Conservation (phyloP, 345 rosid species). For the Barbarea vulgaris region DNA sequence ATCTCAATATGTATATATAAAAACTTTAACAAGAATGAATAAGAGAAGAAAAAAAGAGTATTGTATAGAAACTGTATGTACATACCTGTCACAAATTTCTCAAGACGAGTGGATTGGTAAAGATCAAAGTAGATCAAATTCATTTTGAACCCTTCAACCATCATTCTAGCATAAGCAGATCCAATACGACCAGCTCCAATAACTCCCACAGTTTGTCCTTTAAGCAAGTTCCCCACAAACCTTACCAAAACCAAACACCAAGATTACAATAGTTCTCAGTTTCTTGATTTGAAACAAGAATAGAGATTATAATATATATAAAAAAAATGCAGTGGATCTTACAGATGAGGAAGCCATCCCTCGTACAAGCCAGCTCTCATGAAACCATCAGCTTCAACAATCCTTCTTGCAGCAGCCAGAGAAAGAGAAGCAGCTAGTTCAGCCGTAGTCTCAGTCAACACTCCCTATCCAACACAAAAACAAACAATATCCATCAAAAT, state of each 20-base stretch:
- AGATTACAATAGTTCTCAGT: background rate
- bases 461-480: slow-evolving; percentile 61
- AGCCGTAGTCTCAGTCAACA: slow-evolving; percentile 94
- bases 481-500: background rate
- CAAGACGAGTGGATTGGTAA: slow-evolving; percentile 91
- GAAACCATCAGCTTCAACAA: slow-evolving; percentile 94
- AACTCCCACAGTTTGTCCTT: slow-evolving; percentile 98
- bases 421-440: slow-evolving; percentile 97
- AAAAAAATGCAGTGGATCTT: slow-evolving; percentile 8
- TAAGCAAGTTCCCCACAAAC: slow-evolving; percentile 94
- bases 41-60: background rate
- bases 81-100: slow-evolving; percentile 87
- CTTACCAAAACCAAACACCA: slow-evolving; percentile 44
- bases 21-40: background rate
- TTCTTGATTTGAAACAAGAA: background rate
- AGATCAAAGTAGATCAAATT: slow-evolving; percentile 91
- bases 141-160: slow-evolving; percentile 99
- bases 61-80: background rate
- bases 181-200: slow-evolving; percentile 99
- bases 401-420: slow-evolving; percentile 88
- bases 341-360: slow-evolving; percentile 98
- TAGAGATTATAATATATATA: background rate
- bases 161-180: slow-evolving; percentile 97
- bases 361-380: slow-evolving; percentile 96
- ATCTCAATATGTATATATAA: background rate